phyloP scores from a whole-genome alignment of 2,329 filamentous ascomycete genomes.

The Hypoxylon sp. region DNA sequence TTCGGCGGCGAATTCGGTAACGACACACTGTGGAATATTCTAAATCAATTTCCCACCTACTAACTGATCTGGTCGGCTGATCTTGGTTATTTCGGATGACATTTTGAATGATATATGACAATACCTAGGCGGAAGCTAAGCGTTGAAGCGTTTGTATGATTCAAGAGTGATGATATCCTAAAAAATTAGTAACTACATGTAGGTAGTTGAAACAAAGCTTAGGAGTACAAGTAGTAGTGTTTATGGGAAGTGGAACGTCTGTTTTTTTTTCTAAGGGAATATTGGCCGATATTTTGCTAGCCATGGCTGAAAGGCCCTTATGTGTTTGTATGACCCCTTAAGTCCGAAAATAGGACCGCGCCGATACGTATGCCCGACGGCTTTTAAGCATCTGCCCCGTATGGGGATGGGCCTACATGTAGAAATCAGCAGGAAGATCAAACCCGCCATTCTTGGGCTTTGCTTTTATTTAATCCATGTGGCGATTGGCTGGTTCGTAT shows the following conservation, averaged over 20 bases:
- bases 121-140: conserved; percentile 16
- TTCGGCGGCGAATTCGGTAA: conserved; percentile 70
- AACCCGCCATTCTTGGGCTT: neutral
- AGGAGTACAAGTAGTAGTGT: neutral
- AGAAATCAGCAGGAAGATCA: neutral
- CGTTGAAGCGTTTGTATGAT: conserved; percentile 1
- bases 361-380: conserved; percentile 28
- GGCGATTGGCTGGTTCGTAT: neutral
- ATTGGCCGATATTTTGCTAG: neutral
- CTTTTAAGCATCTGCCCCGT: conserved; percentile 2
- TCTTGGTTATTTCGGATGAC: conserved; percentile 10
- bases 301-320: too few species aligned
- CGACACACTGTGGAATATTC: conserved; percentile 70
- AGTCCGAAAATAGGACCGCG: conserved; percentile 20
- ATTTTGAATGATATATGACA: conserved; percentile 22
- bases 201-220: neutral
- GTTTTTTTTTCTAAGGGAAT: neutral
- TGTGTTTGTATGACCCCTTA: neutral
- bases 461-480: neutral
- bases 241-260: neutral
- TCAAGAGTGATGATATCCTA: conserved; percentile 21
- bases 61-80: conserved; percentile 28
- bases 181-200: neutral
- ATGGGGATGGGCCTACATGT: neutral
- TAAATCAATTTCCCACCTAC: conserved; percentile 65